Evolutionary conservation across 2,329 filamentous ascomycete genomes (phyloP).

Genomic region (Sporothrix humicola): DNA sequence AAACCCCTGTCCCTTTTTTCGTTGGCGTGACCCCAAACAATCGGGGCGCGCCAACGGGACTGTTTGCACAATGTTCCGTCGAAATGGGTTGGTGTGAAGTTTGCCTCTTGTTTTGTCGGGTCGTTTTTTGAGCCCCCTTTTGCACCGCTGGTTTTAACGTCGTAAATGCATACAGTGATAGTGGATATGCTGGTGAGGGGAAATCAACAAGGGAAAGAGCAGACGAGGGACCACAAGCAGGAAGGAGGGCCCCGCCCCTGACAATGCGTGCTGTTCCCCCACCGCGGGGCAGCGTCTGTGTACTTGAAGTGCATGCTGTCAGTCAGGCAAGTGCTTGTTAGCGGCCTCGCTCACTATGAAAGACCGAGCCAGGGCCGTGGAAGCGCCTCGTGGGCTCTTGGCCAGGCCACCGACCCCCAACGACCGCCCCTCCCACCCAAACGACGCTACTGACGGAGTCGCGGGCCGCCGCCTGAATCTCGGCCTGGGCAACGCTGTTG

Average conservation of each 20-base stretch:
- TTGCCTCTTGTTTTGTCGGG: conserved; percentile 3
- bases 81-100: background rate
- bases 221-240: background rate
- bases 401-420: background rate
- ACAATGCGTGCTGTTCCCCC: background rate
- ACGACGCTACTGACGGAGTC: conserved; percentile 33
- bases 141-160: background rate
- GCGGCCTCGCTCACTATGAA: background rate
- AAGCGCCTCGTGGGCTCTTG: background rate
- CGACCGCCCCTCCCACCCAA: conserved; percentile 4
- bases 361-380: conserved; percentile 15
- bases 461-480: conserved; percentile 35
- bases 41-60: conserved; percentile 26
- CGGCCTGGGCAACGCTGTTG: conserved; percentile 20
- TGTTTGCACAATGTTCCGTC: conserved; percentile 22
- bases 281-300: conserved; percentile 24
- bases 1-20: background rate
- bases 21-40: conserved; percentile 18
- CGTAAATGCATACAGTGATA: background rate
- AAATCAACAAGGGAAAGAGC: conserved; percentile 8
- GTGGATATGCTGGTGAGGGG: conserved; percentile 23
- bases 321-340: background rate
- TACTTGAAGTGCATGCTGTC: background rate
- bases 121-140: background rate
- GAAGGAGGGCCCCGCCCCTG: conserved; percentile 14